Conservation (phyloP, 2,329 filamentous ascomycete genomes). For the Aspergillus ochraceus region DNA sequence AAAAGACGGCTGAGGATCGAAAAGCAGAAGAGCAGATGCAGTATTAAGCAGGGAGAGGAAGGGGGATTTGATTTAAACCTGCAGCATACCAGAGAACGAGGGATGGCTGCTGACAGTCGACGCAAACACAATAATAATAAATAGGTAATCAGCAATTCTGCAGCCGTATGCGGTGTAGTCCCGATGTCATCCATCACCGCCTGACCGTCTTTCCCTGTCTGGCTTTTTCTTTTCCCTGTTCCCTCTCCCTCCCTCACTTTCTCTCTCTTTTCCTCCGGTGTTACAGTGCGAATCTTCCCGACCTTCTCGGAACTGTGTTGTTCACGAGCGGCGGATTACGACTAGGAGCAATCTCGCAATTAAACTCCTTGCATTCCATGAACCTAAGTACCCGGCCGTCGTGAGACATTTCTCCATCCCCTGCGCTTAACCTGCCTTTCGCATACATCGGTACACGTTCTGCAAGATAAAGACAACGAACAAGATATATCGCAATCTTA, state of each 20-base stretch:
- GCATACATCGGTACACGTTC: neutral
- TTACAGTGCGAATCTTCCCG: neutral
- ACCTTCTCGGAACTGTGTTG: neutral
- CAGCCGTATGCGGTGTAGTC: neutral
- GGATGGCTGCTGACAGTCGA: neutral
- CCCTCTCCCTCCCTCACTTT: neutral
- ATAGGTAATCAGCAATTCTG: neutral
- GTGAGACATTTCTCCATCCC: neutral
- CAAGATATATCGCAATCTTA: neutral
- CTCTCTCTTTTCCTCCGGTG: neutral
- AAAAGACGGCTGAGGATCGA: too few species aligned
- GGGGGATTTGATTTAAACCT: neutral
- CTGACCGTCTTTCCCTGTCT: neutral
- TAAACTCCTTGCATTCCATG: neutral
- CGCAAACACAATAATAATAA: neutral
- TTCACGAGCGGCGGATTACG: neutral
- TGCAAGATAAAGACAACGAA: neutral
- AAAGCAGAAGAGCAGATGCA: neutral
- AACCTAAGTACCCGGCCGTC: neutral
- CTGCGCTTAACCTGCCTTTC: neutral
- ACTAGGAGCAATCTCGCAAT: neutral
- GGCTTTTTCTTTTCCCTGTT: neutral
- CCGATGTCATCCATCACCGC: neutral
- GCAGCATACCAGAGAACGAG: neutral
- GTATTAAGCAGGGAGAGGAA: neutral